These are phyloP conservation scores for Psophocarpus tetragonolobus DNA, from an alignment of 306 rosid species.

Conservation along the genomic window DNA sequence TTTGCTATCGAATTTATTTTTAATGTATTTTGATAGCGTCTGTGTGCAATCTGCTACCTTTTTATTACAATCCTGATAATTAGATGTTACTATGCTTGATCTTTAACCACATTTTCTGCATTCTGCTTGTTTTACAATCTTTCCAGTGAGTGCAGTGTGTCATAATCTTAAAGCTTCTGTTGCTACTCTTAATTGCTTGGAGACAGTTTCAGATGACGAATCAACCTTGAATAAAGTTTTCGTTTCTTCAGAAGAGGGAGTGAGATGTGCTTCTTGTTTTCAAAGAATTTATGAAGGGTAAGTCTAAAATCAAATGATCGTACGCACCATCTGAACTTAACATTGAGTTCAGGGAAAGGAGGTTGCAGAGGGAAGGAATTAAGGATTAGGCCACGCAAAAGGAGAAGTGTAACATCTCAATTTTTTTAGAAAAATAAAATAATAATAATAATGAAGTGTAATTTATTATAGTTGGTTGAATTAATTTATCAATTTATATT, in stretches of 20 bases:
- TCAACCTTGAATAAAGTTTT: constrained; percentile 40
- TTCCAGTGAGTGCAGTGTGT: constrained; percentile 69
- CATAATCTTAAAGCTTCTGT: constrained; percentile 81
- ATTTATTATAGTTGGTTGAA: too few species aligned
- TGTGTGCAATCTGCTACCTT: constrained; percentile 18
- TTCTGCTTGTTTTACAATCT: constrained; percentile 25
- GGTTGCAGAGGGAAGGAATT: too few species aligned
- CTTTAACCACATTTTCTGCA: constrained; percentile 2
- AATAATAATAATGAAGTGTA: too few species aligned
- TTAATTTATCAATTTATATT: too few species aligned
- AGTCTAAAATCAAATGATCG: too few species aligned
- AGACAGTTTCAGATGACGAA: constrained; percentile 58
- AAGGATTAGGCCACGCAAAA: too few species aligned
- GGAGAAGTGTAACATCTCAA: too few species aligned
- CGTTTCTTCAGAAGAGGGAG: constrained; percentile 78
- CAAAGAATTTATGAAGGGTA: constrained; percentile 59
- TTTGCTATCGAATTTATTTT: constrained; percentile 6
- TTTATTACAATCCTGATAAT: constrained; percentile 9
- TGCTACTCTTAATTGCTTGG: constrained; percentile 71
- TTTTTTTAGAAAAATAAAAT: too few species aligned
- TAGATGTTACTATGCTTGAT: neutral
- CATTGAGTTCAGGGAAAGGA: too few species aligned
- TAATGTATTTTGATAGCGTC: constrained; percentile 24
- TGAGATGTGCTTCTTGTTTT: constrained; percentile 78
- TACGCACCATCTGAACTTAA: too few species aligned